Evolutionary conservation across 495 filamentous ascomycete genomes (phyloP).

Genomic region (Neurospora sp.): DNA sequence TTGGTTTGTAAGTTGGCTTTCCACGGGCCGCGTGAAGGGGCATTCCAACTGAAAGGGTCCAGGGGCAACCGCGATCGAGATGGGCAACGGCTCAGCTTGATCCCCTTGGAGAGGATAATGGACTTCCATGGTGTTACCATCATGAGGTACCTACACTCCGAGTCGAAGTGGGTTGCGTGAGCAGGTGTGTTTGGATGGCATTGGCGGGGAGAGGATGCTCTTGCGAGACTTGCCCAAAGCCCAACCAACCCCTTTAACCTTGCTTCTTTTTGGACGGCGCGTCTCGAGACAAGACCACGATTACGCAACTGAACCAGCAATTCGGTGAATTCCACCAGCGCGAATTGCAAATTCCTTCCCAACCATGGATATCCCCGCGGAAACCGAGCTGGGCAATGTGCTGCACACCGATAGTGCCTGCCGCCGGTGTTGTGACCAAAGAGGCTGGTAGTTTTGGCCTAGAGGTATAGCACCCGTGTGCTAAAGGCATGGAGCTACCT

Average conservation of each 20-base stretch:
- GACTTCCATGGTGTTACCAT: not conserved
- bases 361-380: not conserved
- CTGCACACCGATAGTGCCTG: not conserved
- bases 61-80: not conserved
- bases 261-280: not conserved
- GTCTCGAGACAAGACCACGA: not conserved
- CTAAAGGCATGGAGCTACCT: not conserved
- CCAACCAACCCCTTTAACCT: not conserved
- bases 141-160: not conserved
- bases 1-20: not conserved
- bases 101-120: not conserved
- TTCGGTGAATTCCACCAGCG: not conserved
- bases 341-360: not conserved
- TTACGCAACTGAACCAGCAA: not conserved
- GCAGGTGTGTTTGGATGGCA: not conserved
- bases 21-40: not conserved
- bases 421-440: not conserved
- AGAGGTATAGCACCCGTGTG: not conserved
- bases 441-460: not conserved
- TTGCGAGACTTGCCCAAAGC: not conserved
- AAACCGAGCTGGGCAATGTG: not conserved
- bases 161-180: not conserved
- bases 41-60: not conserved
- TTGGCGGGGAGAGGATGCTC: not conserved
- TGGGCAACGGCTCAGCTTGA: not conserved